These are phyloP conservation scores for Bipolaris victoriae DNA, from an alignment of 2,329 filamentous ascomycete species.

Conservation along the genomic window DNA sequence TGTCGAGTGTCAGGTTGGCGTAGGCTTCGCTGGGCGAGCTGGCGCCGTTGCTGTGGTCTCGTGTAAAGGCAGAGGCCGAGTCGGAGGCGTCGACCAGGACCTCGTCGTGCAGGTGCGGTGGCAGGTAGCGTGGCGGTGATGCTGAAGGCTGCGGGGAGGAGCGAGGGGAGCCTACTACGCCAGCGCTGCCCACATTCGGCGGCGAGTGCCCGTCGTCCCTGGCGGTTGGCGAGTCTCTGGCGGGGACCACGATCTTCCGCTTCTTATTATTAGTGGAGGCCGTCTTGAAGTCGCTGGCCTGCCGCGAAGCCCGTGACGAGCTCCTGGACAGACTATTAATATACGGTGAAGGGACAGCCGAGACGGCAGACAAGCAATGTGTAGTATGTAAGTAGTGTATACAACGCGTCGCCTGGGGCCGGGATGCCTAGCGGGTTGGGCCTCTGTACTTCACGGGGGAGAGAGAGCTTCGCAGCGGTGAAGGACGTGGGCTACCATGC, in stretches of 20 bases:
- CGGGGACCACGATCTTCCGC: slow-evolving; percentile 52
- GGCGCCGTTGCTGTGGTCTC: slow-evolving; percentile 48
- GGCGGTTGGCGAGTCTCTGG: slow-evolving; percentile 20
- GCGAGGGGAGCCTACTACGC: slow-evolving; percentile 42
- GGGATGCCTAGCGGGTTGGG: slow-evolving; percentile 9
- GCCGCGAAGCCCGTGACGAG: slow-evolving; percentile 47
- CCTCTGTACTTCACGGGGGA: slow-evolving; percentile 10
- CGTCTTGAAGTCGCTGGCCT: slow-evolving; percentile 49
- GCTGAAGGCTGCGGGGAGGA: slow-evolving; percentile 48
- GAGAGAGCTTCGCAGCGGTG: slow-evolving; percentile 15
- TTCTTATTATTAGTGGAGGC: slow-evolving; percentile 55
- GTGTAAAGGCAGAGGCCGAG: slow-evolving; percentile 25
- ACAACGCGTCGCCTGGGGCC: slow-evolving; percentile 28
- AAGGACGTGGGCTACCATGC: slow-evolving; percentile 26
- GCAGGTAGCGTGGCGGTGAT: slow-evolving; percentile 57
- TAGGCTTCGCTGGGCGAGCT: slow-evolving; percentile 61
- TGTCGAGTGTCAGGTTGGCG: slow-evolving; percentile 58
- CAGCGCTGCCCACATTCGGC: slow-evolving; percentile 43
- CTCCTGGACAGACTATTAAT: slow-evolving; percentile 42
- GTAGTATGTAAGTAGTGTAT: slow-evolving; percentile 12
- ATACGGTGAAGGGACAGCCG: slow-evolving; percentile 13
- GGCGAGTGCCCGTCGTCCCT: slow-evolving; percentile 30
- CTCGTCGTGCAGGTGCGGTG: slow-evolving; percentile 63
- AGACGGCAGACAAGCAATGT: slow-evolving; percentile 11
- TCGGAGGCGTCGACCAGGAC: slow-evolving; percentile 48